Conservation (phyloP, 1,284 basidiomycete genomes). For the Ceratobasidium sp. region DNA sequence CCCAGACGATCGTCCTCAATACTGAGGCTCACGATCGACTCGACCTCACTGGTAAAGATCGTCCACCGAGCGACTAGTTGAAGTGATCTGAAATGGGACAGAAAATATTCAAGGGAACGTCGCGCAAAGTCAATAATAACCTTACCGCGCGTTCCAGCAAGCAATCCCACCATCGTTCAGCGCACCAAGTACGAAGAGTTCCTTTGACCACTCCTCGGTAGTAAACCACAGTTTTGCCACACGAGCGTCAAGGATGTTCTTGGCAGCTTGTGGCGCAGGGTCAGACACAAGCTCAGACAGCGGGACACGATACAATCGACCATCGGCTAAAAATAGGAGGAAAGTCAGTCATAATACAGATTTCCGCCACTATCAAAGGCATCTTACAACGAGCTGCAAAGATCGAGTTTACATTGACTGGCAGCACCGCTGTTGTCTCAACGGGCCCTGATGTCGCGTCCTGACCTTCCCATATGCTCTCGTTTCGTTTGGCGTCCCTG, state of each 20-base stretch:
- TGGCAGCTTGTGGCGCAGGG: conserved; percentile 52
- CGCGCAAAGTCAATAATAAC: not conserved
- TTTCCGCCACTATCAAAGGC: not conserved
- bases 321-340: conserved; percentile 34
- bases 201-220: conserved; percentile 62
- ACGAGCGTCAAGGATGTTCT: conserved; percentile 57
- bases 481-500: conserved; percentile 5
- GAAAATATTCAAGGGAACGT: not conserved
- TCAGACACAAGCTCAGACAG: conserved; percentile 52
- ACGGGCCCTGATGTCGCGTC: not conserved
- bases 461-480: not conserved
- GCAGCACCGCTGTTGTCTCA: conserved; percentile 24
- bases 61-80: conserved; percentile 71
- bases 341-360: not conserved
- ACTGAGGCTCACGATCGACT: conserved; percentile 62
- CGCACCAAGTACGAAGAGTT: conserved; percentile 70
- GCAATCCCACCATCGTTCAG: conserved; percentile 75
- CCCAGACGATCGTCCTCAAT: conserved; percentile 61
- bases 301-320: conserved; percentile 51
- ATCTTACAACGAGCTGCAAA: conserved; percentile 27
- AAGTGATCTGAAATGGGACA: conserved; percentile 58
- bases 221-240: conserved; percentile 63
- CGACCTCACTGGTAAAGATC: conserved; percentile 69
- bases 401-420: conserved; percentile 20
- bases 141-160: conserved; percentile 70